Evolutionary conservation across 2,329 filamentous ascomycete species (phyloP).

Genomic region (Pseudogymnoascus sp.): DNA sequence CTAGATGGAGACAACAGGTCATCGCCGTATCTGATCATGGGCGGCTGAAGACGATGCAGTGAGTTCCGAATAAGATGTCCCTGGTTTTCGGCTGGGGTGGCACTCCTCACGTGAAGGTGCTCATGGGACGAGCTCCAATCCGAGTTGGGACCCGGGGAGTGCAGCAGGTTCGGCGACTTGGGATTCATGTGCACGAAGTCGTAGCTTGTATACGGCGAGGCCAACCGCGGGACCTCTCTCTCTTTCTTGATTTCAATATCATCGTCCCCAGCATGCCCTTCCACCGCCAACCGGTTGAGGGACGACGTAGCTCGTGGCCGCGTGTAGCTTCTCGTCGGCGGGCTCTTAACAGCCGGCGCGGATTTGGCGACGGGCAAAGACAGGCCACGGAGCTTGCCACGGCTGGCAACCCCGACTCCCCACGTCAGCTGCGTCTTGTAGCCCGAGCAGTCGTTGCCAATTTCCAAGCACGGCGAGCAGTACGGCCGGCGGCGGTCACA

Average conservation of each 20-base stretch:
- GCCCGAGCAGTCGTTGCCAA: slow-evolving; percentile 85
- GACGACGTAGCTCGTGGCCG: slow-evolving; percentile 23
- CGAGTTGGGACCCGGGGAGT: slow-evolving; percentile 15
- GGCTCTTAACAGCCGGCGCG: slow-evolving; percentile 34
- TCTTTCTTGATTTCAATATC: slow-evolving; percentile 27
- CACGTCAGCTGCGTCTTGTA: slow-evolving; percentile 97
- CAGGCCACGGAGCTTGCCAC: slow-evolving; percentile 85
- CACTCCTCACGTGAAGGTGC: slow-evolving; percentile 15
- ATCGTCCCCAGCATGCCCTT: slow-evolving; percentile 16
- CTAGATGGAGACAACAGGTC: slow-evolving; percentile 23
- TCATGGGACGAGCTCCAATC: slow-evolving; percentile 27
- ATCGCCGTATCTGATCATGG: slow-evolving; percentile 33
- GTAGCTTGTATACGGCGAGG: slow-evolving; percentile 28
- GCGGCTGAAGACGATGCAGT: slow-evolving; percentile 39
- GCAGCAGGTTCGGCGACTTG: slow-evolving; percentile 19
- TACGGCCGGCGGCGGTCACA: slow-evolving; percentile 91
- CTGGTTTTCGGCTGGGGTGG: slow-evolving; percentile 20
- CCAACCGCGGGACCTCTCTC: slow-evolving; percentile 6
- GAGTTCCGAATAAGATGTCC: slow-evolving; percentile 38
- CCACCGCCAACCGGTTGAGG: slow-evolving; percentile 15
- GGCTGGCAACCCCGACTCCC: slow-evolving; percentile 90
- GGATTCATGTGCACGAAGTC: slow-evolving; percentile 33
- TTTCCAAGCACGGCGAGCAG: slow-evolving; percentile 86
- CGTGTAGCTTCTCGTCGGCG: slow-evolving; percentile 15
- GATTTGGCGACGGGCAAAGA: slow-evolving; percentile 63